phyloP scores from a whole-genome alignment of 768 basidiomycete genomes.

The Pisolithus sp. region DNA sequence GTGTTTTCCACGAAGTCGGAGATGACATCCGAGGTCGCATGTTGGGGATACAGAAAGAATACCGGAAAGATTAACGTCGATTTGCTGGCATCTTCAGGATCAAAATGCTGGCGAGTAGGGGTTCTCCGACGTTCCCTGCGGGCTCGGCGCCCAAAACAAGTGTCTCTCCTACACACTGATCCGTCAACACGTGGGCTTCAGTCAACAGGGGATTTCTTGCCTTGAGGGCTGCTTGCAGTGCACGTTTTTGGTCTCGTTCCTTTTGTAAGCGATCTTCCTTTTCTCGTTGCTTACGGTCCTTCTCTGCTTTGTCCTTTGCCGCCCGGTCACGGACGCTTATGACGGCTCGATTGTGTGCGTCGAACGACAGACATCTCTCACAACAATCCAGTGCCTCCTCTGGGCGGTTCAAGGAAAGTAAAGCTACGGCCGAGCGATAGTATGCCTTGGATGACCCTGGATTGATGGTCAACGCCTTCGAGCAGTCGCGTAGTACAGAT shows the following conservation, averaged over 20 bases:
- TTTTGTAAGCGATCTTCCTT: constrained; percentile 42
- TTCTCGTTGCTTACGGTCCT: constrained; percentile 46
- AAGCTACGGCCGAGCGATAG: constrained; percentile 77
- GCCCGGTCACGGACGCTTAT: constrained; percentile 43
- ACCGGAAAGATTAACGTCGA: constrained; percentile 73
- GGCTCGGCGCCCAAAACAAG: constrained; percentile 49
- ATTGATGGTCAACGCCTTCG: constrained; percentile 60
- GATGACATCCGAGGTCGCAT: constrained; percentile 85
- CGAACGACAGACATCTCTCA: constrained; percentile 55
- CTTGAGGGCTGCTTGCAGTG: constrained; percentile 54
- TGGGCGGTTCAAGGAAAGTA: constrained; percentile 64
- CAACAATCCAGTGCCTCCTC: constrained; percentile 86
- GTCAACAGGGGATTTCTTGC: constrained; percentile 35
- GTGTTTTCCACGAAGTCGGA: constrained; percentile 80
- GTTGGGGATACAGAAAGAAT: constrained; percentile 90
- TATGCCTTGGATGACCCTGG: constrained; percentile 71
- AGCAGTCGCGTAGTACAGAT: constrained; percentile 79
- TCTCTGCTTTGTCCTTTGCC: constrained; percentile 39
- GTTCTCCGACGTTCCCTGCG: constrained; percentile 43
- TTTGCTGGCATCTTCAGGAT: constrained; percentile 53
- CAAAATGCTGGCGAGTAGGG: constrained; percentile 62
- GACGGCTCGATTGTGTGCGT: constrained; percentile 51
- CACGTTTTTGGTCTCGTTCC: constrained; percentile 46
- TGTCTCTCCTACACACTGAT: constrained; percentile 58
- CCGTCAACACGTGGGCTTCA: constrained; percentile 1